These are phyloP conservation scores for Pichia sp. DNA, from an alignment of 1,139 yeast species.

Conservation along the genomic window DNA sequence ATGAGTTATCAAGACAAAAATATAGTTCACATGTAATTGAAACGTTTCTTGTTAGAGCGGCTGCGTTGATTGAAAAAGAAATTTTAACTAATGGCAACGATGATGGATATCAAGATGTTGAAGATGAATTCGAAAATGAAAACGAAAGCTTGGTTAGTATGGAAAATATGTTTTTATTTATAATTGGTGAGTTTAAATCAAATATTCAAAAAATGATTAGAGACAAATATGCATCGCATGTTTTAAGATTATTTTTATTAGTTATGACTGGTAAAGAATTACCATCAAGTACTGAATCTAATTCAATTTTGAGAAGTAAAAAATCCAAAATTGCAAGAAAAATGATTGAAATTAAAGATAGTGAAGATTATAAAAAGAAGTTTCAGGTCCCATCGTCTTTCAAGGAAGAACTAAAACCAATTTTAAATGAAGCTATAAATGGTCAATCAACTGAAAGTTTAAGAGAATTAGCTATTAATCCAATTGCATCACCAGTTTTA, in stretches of 20 bases:
- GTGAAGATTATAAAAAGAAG: constrained; percentile 55
- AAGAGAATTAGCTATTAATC: constrained; percentile 71
- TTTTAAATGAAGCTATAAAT: constrained; percentile 35
- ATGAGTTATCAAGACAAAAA: constrained; percentile 75
- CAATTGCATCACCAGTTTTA: constrained; percentile 80
- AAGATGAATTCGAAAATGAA: constrained; percentile 23
- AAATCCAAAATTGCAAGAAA: constrained; percentile 87
- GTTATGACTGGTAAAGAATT: constrained; percentile 71
- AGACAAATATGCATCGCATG: constrained; percentile 87
- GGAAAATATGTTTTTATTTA: constrained; percentile 58
- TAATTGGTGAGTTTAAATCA: constrained; percentile 64
- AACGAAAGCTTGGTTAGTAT: constrained; percentile 42
- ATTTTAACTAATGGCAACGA: constrained; percentile 32
- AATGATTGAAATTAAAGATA: constrained; percentile 83
- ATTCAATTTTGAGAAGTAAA: constrained; percentile 76
- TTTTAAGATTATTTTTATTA: constrained; percentile 63
- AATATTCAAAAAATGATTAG: constrained; percentile 51
- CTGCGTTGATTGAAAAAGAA: constrained; percentile 74
- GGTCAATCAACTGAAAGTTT: constrained; percentile 42
- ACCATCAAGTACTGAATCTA: constrained; percentile 69
- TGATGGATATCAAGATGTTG: constrained; percentile 30
- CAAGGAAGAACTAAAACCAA: constrained; percentile 49
- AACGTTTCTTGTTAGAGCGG: constrained; percentile 69
- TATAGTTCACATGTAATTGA: constrained; percentile 93
- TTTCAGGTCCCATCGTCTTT: constrained; percentile 73